These are phyloP conservation scores for Durusdinium trenchii DNA, from an alignment of 73 alveolate species.

Conservation along the genomic window DNA sequence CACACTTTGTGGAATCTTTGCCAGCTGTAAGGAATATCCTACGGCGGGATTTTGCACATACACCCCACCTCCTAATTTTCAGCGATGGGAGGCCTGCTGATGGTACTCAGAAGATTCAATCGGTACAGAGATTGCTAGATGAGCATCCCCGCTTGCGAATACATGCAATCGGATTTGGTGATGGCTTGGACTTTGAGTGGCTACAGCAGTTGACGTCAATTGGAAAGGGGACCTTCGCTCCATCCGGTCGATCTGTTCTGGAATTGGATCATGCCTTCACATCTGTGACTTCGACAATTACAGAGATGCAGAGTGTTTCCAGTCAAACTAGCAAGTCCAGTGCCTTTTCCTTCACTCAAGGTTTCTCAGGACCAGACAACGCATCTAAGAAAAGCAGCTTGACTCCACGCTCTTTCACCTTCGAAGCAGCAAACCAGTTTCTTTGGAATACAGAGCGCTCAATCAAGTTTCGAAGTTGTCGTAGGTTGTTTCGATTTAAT, in stretches of 20 bases:
- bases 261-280: conserved; percentile 29
- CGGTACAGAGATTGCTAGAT: not conserved
- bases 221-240: conserved; percentile 65
- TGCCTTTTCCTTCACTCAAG: conserved; percentile 1
- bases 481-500: not conserved
- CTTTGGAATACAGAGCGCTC: not conserved
- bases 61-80: conserved; percentile 23
- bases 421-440: conserved; percentile 43
- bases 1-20: not conserved
- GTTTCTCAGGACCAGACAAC: conserved; percentile 14
- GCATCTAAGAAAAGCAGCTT: not conserved
- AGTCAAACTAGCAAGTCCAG: conserved; percentile 38
- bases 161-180: conserved; percentile 65
- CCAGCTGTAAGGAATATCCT: not conserved
- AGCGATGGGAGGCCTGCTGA: conserved; percentile 75
- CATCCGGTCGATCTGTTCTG: conserved; percentile 12
- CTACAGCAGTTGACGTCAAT: conserved; percentile 65
- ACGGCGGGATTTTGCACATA: not conserved
- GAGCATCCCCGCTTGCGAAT: not conserved
- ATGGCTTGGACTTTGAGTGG: conserved; percentile 8
- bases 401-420: not conserved
- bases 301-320: conserved; percentile 17
- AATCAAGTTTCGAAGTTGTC: not conserved
- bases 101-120: conserved; percentile 3
- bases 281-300: conserved; percentile 53